These are phyloP conservation scores for Fusarium buharicum DNA, from an alignment of 2,329 filamentous ascomycete genomes.

Conservation along the genomic window DNA sequence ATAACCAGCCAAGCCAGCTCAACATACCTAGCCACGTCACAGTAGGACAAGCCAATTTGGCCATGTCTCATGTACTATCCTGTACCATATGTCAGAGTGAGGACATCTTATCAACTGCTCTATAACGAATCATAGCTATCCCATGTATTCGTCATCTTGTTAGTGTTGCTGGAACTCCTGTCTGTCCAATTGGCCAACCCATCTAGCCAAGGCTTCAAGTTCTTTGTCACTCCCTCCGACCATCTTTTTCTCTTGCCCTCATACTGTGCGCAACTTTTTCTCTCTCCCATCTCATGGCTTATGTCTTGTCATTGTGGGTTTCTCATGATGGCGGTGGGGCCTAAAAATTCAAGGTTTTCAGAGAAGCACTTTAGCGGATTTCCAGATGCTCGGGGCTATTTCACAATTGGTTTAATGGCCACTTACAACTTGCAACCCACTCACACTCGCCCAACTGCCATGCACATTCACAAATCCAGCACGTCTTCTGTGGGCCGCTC, in stretches of 20 bases:
- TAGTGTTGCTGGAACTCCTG: slow-evolving; percentile 23
- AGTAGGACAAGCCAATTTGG: slow-evolving; percentile 3
- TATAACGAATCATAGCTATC: slow-evolving; percentile 9
- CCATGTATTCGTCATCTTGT: slow-evolving; percentile 22
- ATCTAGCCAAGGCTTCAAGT: slow-evolving; percentile 20
- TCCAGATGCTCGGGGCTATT: slow-evolving; percentile 13
- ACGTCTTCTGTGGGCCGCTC: background rate
- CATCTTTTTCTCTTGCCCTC: slow-evolving; percentile 7
- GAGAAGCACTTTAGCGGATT: slow-evolving; percentile 29
- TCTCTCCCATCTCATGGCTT: slow-evolving; percentile 2
- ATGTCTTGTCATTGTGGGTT: slow-evolving; percentile 27
- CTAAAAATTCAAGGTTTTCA: slow-evolving; percentile 33
- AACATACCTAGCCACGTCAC: slow-evolving; percentile 24
- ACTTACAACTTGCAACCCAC: slow-evolving; percentile 19
- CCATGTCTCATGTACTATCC: slow-evolving; percentile 4
- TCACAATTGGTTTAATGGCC: background rate
- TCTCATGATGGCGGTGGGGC: slow-evolving; percentile 21
- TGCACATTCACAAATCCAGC: slow-evolving; percentile 23
- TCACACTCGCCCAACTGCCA: slow-evolving; percentile 24
- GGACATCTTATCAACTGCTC: slow-evolving; percentile 8
- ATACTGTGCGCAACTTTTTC: slow-evolving; percentile 36
- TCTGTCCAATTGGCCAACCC: slow-evolving; percentile 19
- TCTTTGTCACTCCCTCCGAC: slow-evolving; percentile 4
- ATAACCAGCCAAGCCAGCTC: background rate
- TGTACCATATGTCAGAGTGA: slow-evolving; percentile 13